Evolutionary conservation across 129 eudicot genomes (phyloP).

Genomic region (Arctium lappa): DNA sequence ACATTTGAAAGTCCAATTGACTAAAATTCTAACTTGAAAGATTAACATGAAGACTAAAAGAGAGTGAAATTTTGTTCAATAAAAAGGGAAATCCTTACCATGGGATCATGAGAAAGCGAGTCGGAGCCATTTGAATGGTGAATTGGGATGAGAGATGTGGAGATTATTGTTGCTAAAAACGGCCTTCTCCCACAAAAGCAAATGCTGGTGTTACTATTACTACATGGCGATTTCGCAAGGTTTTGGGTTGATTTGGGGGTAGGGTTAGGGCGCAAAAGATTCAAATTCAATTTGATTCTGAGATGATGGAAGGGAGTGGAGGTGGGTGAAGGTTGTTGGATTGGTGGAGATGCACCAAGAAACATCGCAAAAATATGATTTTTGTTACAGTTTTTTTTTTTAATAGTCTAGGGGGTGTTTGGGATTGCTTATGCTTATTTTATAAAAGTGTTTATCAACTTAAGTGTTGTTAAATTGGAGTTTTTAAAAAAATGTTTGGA

Average conservation of each 20-base stretch:
- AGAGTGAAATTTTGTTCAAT: background rate
- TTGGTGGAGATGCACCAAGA: conserved; percentile 12
- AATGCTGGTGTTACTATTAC: conserved; percentile 3
- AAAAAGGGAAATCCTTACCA: conserved; percentile 16
- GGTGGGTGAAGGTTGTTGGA: background rate
- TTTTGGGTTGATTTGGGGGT: conserved; percentile 20
- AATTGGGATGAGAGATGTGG: conserved; percentile 42
- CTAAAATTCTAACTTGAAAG: background rate
- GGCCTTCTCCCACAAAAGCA: conserved; percentile 71
- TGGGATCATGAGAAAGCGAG: conserved; percentile 28
- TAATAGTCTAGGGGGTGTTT: no score
- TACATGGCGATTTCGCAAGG: conserved; percentile 1
- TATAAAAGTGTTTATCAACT: no score
- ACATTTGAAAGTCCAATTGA: background rate
- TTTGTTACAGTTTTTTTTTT: background rate
- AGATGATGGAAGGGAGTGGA: conserved; percentile 8
- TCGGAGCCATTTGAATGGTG: conserved; percentile 40
- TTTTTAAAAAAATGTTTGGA: no score
- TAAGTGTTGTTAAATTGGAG: no score
- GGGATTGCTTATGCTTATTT: no score
- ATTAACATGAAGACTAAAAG: background rate
- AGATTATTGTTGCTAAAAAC: conserved; percentile 43
- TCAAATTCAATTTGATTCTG: conserved; percentile 5
- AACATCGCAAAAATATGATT: conserved; percentile 6
- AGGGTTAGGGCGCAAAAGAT: background rate